A percentile compares a stretch with the other conserved stretches of the same genome.
These are phyloP conservation scores for Erodium maritimum DNA, from an alignment of 345 rosid species.

Conservation along the genomic window DNA sequence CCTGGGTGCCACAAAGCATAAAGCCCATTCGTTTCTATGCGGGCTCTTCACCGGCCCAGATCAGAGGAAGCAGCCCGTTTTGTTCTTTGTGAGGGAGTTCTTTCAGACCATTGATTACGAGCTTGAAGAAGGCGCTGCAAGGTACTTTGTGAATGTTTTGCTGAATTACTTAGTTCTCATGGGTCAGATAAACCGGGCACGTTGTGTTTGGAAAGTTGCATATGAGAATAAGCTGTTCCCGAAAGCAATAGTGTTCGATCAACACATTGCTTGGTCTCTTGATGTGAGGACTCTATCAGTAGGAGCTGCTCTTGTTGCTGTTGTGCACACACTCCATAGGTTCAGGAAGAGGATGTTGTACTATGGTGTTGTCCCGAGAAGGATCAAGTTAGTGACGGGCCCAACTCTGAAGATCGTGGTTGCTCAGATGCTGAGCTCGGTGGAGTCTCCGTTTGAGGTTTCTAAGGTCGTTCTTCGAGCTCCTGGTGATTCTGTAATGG, in stretches of 20 bases:
- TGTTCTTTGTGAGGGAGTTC: constrained; percentile 76
- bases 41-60: constrained; percentile 94
- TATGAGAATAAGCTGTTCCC: constrained; percentile 96
- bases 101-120: constrained; percentile 91
- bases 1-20: constrained; percentile 68
- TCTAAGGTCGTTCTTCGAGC: constrained; percentile 89
- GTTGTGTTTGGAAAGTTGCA: constrained; percentile 96
- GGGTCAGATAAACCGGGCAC: constrained; percentile 94
- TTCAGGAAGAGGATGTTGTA: constrained; percentile 92
- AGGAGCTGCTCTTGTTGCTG: constrained; percentile 96
- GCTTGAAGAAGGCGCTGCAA: constrained; percentile 87
- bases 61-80: constrained; percentile 81
- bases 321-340: constrained; percentile 86
- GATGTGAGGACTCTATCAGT: constrained; percentile 89
- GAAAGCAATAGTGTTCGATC: constrained; percentile 91
- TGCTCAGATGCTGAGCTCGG: constrained; percentile 87
- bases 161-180: constrained; percentile 89
- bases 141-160: constrained; percentile 85
- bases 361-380: constrained; percentile 87
- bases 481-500: constrained; percentile 85
- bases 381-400: constrained; percentile 90
- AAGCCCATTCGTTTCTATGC: constrained; percentile 78
- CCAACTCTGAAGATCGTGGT: constrained; percentile 84
- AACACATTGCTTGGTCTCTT: constrained; percentile 96
- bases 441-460: constrained; percentile 90